Evolutionary conservation across 2,329 filamentous ascomycete genomes (phyloP), one percentile per base, ranked within the genome.

Genomic region (Aspergillus sp.): DNA sequence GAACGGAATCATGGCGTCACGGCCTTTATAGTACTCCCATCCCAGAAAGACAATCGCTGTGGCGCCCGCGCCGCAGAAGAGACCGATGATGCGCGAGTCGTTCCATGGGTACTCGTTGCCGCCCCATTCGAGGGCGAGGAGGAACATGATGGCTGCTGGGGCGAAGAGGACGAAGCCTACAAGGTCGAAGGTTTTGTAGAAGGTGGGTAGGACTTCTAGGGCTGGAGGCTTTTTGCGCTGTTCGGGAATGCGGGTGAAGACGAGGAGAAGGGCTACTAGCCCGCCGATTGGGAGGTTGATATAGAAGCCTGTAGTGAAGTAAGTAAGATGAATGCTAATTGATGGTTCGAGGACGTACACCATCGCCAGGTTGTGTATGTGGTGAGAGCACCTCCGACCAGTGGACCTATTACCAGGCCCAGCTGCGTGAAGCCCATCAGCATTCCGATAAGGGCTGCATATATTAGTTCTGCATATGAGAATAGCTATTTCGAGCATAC

Each of bases 81-180:
- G 77, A 19, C 76, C 67, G 1, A 68, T 81, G n/a, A 12, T 76
- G 69, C 69, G 74, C 0, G 62, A 45, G 14, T 55, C 77, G 56
- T 68, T 73, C 84, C 83, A 87, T 4, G 82, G 51, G 55, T 82
- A 80, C 23, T 78, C 68, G 40, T 78, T 73, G 8, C 84, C 84
- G 14, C 83, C 84, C 79, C 81, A 86, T 63, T 86, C 80, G 39
- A 86, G 73, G 7, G 82, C 83, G 4, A 87, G 75, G 8, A 86
- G 71, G 12, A 85, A 73, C 62, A 78, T 81, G 59, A 85, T 68
- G 46, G 85, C 76, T 39, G 79, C 77, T 1, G 83, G 81, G 27
- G 84, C 75, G 64, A 85, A 77, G 57, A 83, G 70, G n/a, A 68
- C 68, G 2, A 79, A 78, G 27, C 84, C 83, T 9, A 76, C 45